Conservation (phyloP, 495 filamentous ascomycete species). For the Bacidia rubella region DNA sequence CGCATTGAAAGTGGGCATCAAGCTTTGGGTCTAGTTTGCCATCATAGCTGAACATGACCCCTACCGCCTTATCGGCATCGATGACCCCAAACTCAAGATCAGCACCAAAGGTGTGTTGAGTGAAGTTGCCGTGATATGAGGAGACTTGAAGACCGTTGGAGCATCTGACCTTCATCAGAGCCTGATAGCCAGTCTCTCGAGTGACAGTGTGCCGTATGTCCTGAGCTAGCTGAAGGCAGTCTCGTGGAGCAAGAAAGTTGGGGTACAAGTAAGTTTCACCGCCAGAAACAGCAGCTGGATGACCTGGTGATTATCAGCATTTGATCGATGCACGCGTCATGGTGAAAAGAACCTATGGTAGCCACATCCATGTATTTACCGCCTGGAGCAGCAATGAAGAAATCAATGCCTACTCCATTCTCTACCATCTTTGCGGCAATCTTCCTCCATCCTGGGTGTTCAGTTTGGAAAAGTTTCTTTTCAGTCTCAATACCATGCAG, state of each 20-base stretch:
- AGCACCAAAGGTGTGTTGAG: conserved; percentile 85
- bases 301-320: conserved; percentile 18
- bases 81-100: conserved; percentile 91
- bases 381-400: conserved; percentile 82
- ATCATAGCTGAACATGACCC: conserved; percentile 88
- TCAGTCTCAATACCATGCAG: conserved; percentile 78
- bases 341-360: conserved; percentile 53
- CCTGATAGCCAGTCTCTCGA: conserved; percentile 88
- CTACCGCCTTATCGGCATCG: conserved; percentile 86
- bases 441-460: conserved; percentile 74
- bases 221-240: conserved; percentile 66
- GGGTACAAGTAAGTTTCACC: conserved; percentile 94
- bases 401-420: conserved; percentile 75
- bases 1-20: conserved; percentile 95
- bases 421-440: conserved; percentile 78
- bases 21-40: conserved; percentile 92
- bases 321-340: not conserved
- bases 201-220: conserved; percentile 84
- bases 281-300: conserved; percentile 54
- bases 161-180: conserved; percentile 96
- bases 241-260: conserved; percentile 79
- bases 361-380: conserved; percentile 90
- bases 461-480: conserved; percentile 81
- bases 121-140: conserved; percentile 88
- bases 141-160: conserved; percentile 92